These are phyloP conservation scores for Eucalyptus shirleyi DNA, from an alignment of 345 rosid genomes.

Conservation along the genomic window DNA sequence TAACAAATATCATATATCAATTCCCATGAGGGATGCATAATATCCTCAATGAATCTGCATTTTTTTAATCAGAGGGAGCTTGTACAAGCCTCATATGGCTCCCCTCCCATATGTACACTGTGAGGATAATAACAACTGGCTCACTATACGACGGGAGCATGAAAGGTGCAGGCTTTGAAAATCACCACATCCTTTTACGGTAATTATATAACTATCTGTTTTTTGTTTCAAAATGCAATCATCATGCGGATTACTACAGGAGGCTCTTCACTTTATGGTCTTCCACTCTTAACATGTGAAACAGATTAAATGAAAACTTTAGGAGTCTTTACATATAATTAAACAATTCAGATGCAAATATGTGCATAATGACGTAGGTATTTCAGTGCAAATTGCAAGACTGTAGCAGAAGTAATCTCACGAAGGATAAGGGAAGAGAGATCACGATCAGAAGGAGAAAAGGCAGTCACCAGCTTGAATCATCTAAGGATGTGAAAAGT, in stretches of 20 bases:
- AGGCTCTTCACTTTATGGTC: not conserved
- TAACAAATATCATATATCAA: not conserved
- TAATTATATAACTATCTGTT: not conserved
- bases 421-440: not conserved
- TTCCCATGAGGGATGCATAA: not conserved
- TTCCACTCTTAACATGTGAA: not conserved
- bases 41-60: not conserved
- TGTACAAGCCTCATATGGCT: not conserved
- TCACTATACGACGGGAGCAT: not conserved
- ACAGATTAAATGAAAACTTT: not conserved
- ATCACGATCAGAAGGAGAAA: not conserved
- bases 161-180: not conserved
- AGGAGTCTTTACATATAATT: not conserved
- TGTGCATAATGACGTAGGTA: not conserved
- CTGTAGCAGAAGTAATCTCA: not conserved
- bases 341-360: not conserved
- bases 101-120: not conserved
- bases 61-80: not conserved
- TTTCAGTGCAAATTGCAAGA: not conserved
- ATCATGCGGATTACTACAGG: accelerated
- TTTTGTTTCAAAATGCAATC: not conserved
- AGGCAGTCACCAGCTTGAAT: not conserved
- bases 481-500: not conserved
- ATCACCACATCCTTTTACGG: not conserved
- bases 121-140: not conserved